Percentiles rank a stretch among this genome's conserved stretches.
Evolutionary conservation across 208 protist species (phyloP).

Genomic region (Entamoeba nuttalli): DNA sequence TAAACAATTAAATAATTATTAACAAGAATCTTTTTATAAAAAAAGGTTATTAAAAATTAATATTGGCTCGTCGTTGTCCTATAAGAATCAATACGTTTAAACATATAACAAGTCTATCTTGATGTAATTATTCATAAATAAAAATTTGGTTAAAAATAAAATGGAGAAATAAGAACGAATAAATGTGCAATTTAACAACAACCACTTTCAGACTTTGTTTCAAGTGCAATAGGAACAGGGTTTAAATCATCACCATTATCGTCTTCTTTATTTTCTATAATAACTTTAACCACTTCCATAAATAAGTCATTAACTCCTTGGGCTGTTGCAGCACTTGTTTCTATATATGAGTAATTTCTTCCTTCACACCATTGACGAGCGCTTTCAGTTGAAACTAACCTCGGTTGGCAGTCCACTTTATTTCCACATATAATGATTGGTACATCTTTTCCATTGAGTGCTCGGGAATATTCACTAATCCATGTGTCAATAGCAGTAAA

Average conservation of each 20-base stretch:
- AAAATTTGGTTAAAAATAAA: too few relatives aligned
- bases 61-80: too few relatives aligned
- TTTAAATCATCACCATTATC: not conserved
- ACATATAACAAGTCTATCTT: too few relatives aligned
- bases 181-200: not conserved
- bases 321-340: not conserved
- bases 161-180: too few relatives aligned
- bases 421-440: not conserved
- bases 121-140: too few relatives aligned
- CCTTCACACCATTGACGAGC: not conserved
- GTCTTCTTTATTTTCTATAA: not conserved
- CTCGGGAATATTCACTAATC: not conserved
- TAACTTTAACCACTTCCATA: not conserved
- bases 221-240: not conserved
- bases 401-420: not conserved
- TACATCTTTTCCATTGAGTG: not conserved
- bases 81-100: too few relatives aligned
- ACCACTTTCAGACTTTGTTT: not conserved
- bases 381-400: not conserved
- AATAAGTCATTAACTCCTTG: not conserved
- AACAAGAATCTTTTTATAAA: too few relatives aligned
- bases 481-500: conserved; percentile 36
- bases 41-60: too few relatives aligned
- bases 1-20: too few relatives aligned
- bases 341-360: not conserved